Evolutionary conservation across 2,329 filamentous ascomycete genomes (phyloP), one percentile per base, ranked within the genome.

Genomic region (Fusarium coicis): DNA sequence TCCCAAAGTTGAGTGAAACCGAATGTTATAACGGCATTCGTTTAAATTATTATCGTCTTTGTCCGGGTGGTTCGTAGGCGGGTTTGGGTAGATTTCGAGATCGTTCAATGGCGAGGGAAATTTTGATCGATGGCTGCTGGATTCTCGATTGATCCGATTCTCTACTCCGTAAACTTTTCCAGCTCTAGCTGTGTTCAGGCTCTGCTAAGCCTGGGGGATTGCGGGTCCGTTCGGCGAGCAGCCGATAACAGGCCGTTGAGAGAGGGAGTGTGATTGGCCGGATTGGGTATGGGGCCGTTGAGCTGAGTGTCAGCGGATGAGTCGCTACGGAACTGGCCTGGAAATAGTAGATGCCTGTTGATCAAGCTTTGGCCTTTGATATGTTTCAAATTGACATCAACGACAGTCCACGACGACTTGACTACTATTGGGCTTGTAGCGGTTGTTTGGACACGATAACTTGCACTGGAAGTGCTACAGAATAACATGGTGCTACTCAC

Each of bases 401-500:
- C 18, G 4, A 21, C 26, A 40, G 14, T 3, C 30, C 5, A 37
- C 18, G 14, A 39, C 28, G 39, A 4, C 23, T 36, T 40, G 11
- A n/a, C n/a, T 2, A 39, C 19, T 7, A 14, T 23, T 23, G 11
- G 2, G 6, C 15, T 32, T 36, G 26, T 7, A 10, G 7, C 4
- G 10, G 4, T 8, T 32, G 5, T 7, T 16, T 10, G 4, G 11
- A 21, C 11, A 28, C 32, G 9, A 18, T 19, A 14, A 3, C 21
- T 28, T 23, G 1, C 19, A 11, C 7, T 1, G 2, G 18, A 19
- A 7, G 9, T 7, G 2, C 15, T 11, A 32, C 30, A 21, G 6
- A 21, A 7, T 11, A 69, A 9, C 6, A 96, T 96, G 93, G 93
- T 95, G 23, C 85, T 93, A 47, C 89, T 96, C 46, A 93, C 91